A percentile compares a stretch with the other conserved stretches of the same genome.
Evolutionary conservation across 2,329 filamentous ascomycete species (phyloP).

Genomic region (Periconia sp.): DNA sequence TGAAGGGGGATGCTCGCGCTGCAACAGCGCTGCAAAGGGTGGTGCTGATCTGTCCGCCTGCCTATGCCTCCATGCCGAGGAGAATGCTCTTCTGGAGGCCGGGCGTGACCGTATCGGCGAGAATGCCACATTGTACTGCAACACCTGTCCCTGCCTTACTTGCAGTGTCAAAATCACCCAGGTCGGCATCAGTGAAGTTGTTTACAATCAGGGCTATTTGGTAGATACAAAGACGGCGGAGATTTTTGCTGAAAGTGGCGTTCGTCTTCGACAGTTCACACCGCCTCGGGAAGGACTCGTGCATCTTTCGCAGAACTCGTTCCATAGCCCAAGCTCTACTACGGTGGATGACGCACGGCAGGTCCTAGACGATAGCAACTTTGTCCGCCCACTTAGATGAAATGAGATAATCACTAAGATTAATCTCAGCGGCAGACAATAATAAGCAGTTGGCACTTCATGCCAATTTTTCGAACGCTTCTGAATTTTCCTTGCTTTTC

Average conservation of each 20-base stretch:
- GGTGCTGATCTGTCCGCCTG: slow-evolving; percentile 82
- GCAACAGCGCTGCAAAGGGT: slow-evolving; percentile 72
- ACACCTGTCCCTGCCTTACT: slow-evolving; percentile 94
- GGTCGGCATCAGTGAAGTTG: slow-evolving; percentile 92
- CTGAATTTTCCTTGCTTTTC: too few species aligned
- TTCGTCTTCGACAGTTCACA: slow-evolving; percentile 82
- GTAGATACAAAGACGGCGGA: slow-evolving; percentile 82
- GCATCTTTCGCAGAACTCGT: slow-evolving; percentile 24
- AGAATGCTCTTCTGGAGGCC: slow-evolving; percentile 93
- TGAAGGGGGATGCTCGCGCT: slow-evolving; percentile 85
- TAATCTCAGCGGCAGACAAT: too few species aligned
- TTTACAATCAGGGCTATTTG: slow-evolving; percentile 91
- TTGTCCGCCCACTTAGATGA: slow-evolving; percentile 19
- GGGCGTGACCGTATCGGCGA: slow-evolving; percentile 86
- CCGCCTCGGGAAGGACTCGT: slow-evolving; percentile 50
- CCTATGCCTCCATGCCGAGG: slow-evolving; percentile 95
- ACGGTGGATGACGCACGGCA: slow-evolving; percentile 21
- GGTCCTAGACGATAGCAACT: slow-evolving; percentile 23
- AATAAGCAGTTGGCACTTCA: too few species aligned
- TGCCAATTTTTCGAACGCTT: too few species aligned
- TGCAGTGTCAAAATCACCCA: slow-evolving; percentile 99
- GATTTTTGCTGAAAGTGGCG: slow-evolving; percentile 81
- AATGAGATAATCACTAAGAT: too few species aligned
- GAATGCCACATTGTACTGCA: slow-evolving; percentile 84
- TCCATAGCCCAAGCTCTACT: neutral